These are phyloP conservation scores for Coelastrella sp. DNA, from an alignment of 139 green algal species.

Conservation along the genomic window DNA sequence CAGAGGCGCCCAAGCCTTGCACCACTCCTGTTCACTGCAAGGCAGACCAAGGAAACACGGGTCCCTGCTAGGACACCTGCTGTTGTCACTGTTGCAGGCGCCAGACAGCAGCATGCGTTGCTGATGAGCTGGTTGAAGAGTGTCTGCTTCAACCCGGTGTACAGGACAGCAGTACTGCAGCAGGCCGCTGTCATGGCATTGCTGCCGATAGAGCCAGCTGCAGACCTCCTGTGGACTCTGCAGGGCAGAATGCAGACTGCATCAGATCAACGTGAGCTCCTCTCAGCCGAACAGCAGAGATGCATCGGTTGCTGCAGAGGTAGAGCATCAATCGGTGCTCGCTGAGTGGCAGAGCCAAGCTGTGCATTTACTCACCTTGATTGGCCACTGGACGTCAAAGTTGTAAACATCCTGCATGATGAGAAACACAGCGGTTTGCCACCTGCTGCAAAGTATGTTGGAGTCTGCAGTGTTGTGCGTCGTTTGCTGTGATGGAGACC, in stretches of 20 bases:
- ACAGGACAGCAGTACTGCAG: slow-evolving; percentile 28
- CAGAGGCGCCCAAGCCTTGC: background rate
- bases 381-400: background rate
- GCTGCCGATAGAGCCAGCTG: slow-evolving; percentile 26
- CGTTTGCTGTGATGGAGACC: too few species aligned
- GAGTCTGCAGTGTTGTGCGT: background rate
- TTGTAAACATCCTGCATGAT: background rate
- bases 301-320: too few species aligned
- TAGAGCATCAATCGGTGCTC: too few species aligned
- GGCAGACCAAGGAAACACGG: background rate
- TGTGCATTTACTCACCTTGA: background rate
- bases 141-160: background rate
- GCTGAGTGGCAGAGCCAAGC: too few species aligned
- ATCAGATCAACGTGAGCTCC: too few species aligned
- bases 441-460: background rate
- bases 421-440: background rate
- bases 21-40: background rate
- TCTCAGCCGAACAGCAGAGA: too few species aligned
- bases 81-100: background rate
- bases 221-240: slow-evolving; percentile 1
- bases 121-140: background rate
- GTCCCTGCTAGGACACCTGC: background rate
- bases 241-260: background rate
- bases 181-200: background rate
- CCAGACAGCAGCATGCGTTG: background rate